Evolutionary conservation across 768 basidiomycete species (phyloP).

Genomic region (Termitomyces sp.): DNA sequence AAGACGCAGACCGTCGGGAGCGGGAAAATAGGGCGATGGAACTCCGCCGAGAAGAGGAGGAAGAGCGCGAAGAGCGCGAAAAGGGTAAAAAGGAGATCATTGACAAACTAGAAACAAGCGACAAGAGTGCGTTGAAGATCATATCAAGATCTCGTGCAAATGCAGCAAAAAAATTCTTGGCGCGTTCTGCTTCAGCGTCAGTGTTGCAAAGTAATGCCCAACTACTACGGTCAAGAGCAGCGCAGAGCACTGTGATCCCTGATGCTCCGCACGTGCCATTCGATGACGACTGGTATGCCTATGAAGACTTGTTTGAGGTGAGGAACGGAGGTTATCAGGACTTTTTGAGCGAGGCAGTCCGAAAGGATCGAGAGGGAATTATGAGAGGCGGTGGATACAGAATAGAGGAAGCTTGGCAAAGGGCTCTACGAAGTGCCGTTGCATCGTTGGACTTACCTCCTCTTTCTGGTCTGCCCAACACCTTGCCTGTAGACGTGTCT

Average conservation of each 20-base stretch:
- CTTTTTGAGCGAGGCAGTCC: constrained; percentile 67
- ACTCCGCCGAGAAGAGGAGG: constrained; percentile 61
- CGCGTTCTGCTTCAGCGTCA: constrained; percentile 43
- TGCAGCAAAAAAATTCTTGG: constrained; percentile 54
- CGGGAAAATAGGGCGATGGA: constrained; percentile 65
- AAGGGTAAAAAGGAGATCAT: constrained; percentile 70
- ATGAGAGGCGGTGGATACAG: constrained; percentile 82
- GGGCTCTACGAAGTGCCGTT: constrained; percentile 69
- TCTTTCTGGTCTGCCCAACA: constrained; percentile 24
- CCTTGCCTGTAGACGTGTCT: constrained; percentile 16
- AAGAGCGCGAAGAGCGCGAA: constrained; percentile 73
- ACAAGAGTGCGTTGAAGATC: constrained; percentile 62
- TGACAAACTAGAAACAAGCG: constrained; percentile 74
- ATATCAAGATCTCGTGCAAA: constrained; percentile 65
- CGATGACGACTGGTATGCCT: constrained; percentile 70
- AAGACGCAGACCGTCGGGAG: constrained; percentile 71
- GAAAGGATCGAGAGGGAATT: constrained; percentile 70
- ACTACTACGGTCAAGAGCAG: constrained; percentile 56
- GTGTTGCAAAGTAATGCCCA: constrained; percentile 42
- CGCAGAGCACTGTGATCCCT: constrained; percentile 58
- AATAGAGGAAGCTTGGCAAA: constrained; percentile 81
- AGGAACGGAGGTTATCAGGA: constrained; percentile 59
- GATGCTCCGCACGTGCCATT: constrained; percentile 79
- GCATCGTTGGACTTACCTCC: constrained; percentile 65
- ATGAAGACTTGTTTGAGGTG: constrained; percentile 61